Evolutionary conservation across 108 stramenopile genomes (phyloP).

Genomic region (Licmophora abbreviata): DNA sequence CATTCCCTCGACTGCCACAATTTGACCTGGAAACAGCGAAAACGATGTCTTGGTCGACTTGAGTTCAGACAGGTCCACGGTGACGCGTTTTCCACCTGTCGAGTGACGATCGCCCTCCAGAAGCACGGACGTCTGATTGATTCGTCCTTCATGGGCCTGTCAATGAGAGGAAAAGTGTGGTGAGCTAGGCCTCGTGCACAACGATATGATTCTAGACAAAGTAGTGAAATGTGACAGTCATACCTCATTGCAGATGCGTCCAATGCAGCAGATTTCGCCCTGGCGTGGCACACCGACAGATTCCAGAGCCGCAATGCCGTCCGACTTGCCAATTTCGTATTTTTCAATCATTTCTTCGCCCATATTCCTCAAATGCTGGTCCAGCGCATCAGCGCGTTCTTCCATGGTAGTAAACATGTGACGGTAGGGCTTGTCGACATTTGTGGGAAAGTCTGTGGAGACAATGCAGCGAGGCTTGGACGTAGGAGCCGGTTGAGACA

Average conservation of each 20-base stretch:
- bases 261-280: slow-evolving; percentile 68
- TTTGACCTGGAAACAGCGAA: slow-evolving; percentile 95
- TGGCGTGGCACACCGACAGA: slow-evolving; percentile 88
- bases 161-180: slow-evolving; percentile 4
- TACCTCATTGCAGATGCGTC: slow-evolving; percentile 90
- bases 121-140: slow-evolving; percentile 81
- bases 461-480: slow-evolving; percentile 15
- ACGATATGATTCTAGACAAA: neutral
- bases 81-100: slow-evolving; percentile 75
- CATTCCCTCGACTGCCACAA: slow-evolving; percentile 90
- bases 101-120: slow-evolving; percentile 86
- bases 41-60: slow-evolving; percentile 33
- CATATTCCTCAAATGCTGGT: slow-evolving; percentile 56
- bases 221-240: slow-evolving; percentile 4
- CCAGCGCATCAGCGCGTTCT: slow-evolving; percentile 68
- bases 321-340: slow-evolving; percentile 24
- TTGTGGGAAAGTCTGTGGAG: slow-evolving; percentile 14
- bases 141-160: slow-evolving; percentile 85
- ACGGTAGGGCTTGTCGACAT: slow-evolving; percentile 46
- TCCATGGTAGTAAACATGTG: slow-evolving; percentile 92
- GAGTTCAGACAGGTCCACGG: slow-evolving; percentile 57
- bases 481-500: neutral
- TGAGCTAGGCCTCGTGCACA: neutral
- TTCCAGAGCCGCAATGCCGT: slow-evolving; percentile 35
- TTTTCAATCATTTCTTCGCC: slow-evolving; percentile 41